These are phyloP conservation scores for Debaryomyces tyrocola DNA, from an alignment of 805 yeast species.

Conservation along the genomic window DNA sequence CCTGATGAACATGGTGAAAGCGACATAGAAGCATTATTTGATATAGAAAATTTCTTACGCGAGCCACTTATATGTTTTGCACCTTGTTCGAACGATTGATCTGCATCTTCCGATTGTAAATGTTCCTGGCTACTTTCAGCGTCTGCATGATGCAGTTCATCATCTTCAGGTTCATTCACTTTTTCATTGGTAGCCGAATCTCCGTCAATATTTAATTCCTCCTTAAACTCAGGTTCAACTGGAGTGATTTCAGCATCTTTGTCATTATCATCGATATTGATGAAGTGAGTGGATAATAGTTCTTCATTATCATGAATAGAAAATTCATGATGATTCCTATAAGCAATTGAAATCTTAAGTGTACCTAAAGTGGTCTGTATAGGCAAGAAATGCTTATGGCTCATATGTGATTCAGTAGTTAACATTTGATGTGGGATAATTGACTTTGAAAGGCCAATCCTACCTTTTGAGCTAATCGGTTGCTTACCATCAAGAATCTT, in stretches of 20 bases:
- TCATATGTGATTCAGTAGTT: conserved; percentile 48
- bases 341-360: conserved; percentile 73
- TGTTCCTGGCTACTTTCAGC: neutral
- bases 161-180: neutral
- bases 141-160: neutral
- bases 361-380: conserved; percentile 76
- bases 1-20: conserved; percentile 27
- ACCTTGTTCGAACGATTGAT: neutral
- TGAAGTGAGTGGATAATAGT: conserved; percentile 57
- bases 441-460: conserved; percentile 79
- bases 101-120: conserved; percentile 1
- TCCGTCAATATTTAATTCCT: neutral
- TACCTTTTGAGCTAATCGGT: conserved; percentile 76
- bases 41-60: conserved; percentile 12
- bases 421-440: conserved; percentile 47
- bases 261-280: conserved; percentile 40
- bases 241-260: neutral
- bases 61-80: conserved; percentile 1
- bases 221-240: neutral
- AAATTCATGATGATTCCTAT: conserved; percentile 71
- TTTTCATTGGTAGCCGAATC: neutral
- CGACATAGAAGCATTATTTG: conserved; percentile 16
- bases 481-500: conserved; percentile 73
- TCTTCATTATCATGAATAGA: conserved; percentile 66
- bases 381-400: conserved; percentile 64